These are phyloP conservation scores for Podosphaera xanthii DNA, from an alignment of 2,329 filamentous ascomycete genomes.

Conservation along the genomic window DNA sequence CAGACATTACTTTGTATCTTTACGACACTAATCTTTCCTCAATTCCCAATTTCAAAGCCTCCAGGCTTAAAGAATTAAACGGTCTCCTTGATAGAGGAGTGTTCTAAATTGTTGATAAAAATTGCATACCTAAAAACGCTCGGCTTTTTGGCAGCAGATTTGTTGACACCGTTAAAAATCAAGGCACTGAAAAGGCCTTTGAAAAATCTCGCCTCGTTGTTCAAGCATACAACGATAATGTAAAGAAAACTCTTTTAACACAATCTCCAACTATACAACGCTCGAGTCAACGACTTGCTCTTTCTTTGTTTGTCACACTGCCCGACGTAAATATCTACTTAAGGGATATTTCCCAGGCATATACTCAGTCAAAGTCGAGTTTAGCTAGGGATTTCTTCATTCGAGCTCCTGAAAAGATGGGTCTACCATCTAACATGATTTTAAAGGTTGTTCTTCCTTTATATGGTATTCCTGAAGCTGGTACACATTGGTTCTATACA, in stretches of 20 bases:
- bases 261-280: background rate
- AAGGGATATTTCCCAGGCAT: too few relatives aligned
- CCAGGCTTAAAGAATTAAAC: background rate
- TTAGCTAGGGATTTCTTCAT: too few relatives aligned
- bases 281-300: too few relatives aligned
- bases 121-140: background rate
- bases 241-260: background rate
- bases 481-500: background rate
- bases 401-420: too few relatives aligned
- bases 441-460: too few relatives aligned
- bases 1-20: too few relatives aligned
- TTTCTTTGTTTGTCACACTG: too few relatives aligned
- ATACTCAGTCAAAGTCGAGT: too few relatives aligned
- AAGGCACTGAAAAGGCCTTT: slow-evolving; percentile 2
- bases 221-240: slow-evolving; percentile 3
- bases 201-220: slow-evolving; percentile 1
- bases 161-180: slow-evolving; percentile 5
- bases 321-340: too few relatives aligned
- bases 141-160: slow-evolving; percentile 4
- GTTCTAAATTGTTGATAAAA: background rate
- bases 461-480: too few relatives aligned
- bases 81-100: background rate
- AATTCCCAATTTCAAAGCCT: background rate
- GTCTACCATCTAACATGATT: too few relatives aligned
- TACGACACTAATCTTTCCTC: too few relatives aligned